Conservation (phyloP, 768 basidiomycete species). For the Naematelia encephala region DNA sequence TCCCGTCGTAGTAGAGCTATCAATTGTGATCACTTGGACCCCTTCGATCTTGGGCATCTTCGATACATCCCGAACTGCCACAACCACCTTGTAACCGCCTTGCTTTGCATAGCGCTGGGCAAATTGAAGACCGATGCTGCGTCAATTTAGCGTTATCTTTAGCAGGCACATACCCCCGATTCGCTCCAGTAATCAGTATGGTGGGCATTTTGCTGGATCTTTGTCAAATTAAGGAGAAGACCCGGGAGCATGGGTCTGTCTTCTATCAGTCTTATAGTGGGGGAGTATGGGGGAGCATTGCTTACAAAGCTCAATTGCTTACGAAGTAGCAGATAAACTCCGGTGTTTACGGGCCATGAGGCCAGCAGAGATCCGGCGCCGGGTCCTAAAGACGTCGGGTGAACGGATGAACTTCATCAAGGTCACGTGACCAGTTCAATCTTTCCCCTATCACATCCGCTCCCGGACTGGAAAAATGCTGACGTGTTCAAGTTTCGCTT, state of each 20-base stretch:
- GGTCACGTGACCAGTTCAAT: no score
- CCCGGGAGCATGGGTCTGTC: neutral
- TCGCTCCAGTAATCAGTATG: conserved; percentile 14
- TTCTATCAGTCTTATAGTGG: no score
- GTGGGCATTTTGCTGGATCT: conserved; percentile 6
- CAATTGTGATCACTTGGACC: conserved; percentile 6
- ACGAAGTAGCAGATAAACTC: no score
- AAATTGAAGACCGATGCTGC: conserved; percentile 8
- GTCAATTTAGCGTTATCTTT: neutral
- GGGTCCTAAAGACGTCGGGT: no score
- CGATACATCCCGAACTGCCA: conserved; percentile 5
- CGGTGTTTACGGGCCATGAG: no score
- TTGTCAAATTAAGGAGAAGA: neutral
- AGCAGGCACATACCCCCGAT: conserved; percentile 12
- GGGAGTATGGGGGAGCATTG: no score
- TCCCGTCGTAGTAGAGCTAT: conserved; percentile 3
- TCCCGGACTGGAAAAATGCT: no score
- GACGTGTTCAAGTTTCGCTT: no score
- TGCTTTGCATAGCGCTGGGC: neutral
- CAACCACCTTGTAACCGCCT: conserved; percentile 11
- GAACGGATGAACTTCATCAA: no score
- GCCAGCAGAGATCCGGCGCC: no score
- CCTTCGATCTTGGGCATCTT: conserved; percentile 14
- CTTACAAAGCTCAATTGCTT: no score
- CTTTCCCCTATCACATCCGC: no score